Evolutionary conservation across 1,284 basidiomycete species (phyloP).

Genomic region (Termitomyces sp.): DNA sequence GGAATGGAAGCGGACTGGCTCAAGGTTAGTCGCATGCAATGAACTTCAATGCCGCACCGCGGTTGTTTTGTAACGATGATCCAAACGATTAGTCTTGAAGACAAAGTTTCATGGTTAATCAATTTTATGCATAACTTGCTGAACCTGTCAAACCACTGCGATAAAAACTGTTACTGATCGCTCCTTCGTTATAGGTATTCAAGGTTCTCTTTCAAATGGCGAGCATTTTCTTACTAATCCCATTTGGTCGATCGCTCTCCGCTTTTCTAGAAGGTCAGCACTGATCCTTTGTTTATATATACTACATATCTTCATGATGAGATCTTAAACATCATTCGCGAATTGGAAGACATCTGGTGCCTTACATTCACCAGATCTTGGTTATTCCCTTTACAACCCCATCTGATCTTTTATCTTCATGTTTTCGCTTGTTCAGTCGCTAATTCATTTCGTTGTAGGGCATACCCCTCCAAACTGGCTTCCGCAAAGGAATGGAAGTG

Average conservation of each 20-base stretch:
- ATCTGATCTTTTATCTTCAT: conserved; percentile 41
- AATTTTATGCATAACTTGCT: conserved; percentile 9
- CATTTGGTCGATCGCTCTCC: background rate
- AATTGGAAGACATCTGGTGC: conserved; percentile 51
- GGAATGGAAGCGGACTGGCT: conserved; percentile 65
- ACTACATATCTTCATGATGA: conserved; percentile 34
- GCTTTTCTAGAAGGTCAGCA: conserved; percentile 48
- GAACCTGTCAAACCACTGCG: conserved; percentile 17
- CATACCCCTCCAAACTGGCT: conserved; percentile 61
- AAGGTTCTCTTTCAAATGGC: background rate
- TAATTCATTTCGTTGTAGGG: conserved; percentile 33
- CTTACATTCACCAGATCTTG: conserved; percentile 55
- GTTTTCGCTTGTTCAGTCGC: conserved; percentile 1
- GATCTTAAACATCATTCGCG: conserved; percentile 57
- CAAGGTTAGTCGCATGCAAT: conserved; percentile 47
- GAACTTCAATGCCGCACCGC: conserved; percentile 10
- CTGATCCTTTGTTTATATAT: conserved; percentile 10
- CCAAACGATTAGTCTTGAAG: conserved; percentile 85
- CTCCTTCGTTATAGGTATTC: conserved; percentile 13
- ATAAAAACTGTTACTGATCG: conserved; percentile 12
- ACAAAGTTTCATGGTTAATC: conserved; percentile 59
- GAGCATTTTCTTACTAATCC: conserved; percentile 9
- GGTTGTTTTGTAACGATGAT: conserved; percentile 46
- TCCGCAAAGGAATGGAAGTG: conserved; percentile 63
- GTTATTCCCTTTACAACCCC: conserved; percentile 62